These are phyloP conservation scores for Crucihimalaya himalaica DNA, from an alignment of 345 rosid species.

Conservation along the genomic window DNA sequence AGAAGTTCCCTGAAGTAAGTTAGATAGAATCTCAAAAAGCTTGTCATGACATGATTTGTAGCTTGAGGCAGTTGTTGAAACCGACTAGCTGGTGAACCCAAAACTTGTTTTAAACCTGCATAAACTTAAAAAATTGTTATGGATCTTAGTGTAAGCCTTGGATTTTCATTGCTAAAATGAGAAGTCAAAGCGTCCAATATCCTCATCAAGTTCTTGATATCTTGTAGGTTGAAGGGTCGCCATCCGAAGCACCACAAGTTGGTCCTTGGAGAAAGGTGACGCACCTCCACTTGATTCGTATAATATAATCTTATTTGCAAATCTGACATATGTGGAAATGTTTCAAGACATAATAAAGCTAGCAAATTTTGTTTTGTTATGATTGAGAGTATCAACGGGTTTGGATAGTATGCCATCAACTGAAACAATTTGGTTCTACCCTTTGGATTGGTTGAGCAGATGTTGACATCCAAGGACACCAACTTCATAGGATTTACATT, in stretches of 20 bases:
- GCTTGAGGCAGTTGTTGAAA: not conserved
- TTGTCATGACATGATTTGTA: not conserved
- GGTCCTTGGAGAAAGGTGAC: slow-evolving; percentile 99
- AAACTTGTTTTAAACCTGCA: slow-evolving; percentile 4
- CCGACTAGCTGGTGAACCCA: slow-evolving; percentile 7
- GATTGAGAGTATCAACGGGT: not conserved
- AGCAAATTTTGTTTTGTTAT: not conserved
- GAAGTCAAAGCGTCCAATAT: slow-evolving; percentile 6
- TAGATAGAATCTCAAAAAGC: slow-evolving; percentile 15
- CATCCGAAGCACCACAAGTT: slow-evolving; percentile 67
- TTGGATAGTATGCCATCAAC: not conserved
- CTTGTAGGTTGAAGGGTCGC: slow-evolving; percentile 58
- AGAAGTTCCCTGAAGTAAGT: slow-evolving; percentile 96
- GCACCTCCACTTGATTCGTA: slow-evolving; percentile 14
- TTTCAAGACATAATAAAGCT: not conserved
- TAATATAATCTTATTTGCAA: not conserved
- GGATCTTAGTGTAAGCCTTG: not conserved
- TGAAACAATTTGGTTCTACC: slow-evolving; percentile 12
- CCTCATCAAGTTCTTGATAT: slow-evolving; percentile 35
- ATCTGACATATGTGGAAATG: not conserved
- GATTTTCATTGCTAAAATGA: not conserved
- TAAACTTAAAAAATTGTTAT: not conserved
- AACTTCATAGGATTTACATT: slow-evolving; percentile 95
- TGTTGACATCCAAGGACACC: slow-evolving; percentile 90
- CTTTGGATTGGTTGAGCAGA: slow-evolving; percentile 53